Percentiles rank a stretch among this genome's conserved stretches.
Evolutionary conservation across 2,329 filamentous ascomycete species (phyloP).

Genomic region (Aspergillus ochraceus): DNA sequence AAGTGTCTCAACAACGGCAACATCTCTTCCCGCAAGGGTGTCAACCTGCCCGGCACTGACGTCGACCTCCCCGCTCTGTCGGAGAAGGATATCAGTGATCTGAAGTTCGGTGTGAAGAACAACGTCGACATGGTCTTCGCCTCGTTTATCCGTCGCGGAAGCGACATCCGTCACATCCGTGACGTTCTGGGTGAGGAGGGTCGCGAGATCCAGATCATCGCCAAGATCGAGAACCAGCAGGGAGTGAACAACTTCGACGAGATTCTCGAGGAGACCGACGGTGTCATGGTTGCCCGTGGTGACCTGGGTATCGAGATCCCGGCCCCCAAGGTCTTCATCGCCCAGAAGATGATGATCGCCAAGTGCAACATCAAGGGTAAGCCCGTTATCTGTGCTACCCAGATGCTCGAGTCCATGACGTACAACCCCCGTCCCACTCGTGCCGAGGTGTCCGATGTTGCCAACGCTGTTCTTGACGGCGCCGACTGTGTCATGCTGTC

Average conservation of each 20-base stretch:
- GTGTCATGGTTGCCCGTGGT: constrained; percentile 99
- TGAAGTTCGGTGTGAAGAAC: constrained; percentile 97
- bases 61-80: constrained; percentile 96
- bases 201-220: constrained; percentile 97
- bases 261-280: constrained; percentile 93
- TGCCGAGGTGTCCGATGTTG: constrained; percentile 97
- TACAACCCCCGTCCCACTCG: constrained; percentile 98
- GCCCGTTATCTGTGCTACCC: constrained; percentile 96
- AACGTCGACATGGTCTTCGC: constrained; percentile 99
- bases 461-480: constrained; percentile 95
- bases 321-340: constrained; percentile 96
- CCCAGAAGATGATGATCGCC: constrained; percentile 99
- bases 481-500: constrained; percentile 99
- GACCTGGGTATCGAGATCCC: constrained; percentile 98
- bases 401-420: constrained; percentile 99
- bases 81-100: constrained; percentile 95
- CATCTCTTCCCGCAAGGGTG: constrained; percentile 98
- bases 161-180: constrained; percentile 92
- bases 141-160: constrained; percentile 92
- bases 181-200: constrained; percentile 86
- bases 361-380: constrained; percentile 99
- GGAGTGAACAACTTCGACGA: constrained; percentile 99
- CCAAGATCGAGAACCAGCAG: constrained; percentile 99
- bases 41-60: constrained; percentile 98
- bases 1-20: constrained; percentile 94